These are phyloP conservation scores for Ganoderma leucocontextum DNA, from an alignment of 1,284 basidiomycete species.

Conservation along the genomic window DNA sequence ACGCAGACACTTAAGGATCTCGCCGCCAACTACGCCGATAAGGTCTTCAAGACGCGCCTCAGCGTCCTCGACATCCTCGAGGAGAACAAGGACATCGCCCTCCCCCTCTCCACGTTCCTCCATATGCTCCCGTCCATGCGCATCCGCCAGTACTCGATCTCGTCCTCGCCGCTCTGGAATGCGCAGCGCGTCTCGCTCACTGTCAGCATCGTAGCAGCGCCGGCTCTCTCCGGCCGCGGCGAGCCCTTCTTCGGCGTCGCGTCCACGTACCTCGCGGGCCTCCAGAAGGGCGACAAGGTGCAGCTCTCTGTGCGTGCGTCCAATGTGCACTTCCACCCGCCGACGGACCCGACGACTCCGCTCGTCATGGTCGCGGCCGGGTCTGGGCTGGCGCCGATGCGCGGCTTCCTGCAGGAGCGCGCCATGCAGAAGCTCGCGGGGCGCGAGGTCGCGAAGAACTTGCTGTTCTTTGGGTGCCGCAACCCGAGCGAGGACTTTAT, in stretches of 20 bases:
- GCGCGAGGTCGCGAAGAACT: constrained; percentile 50
- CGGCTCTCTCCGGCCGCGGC: constrained; percentile 43
- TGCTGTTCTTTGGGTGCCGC: constrained; percentile 60
- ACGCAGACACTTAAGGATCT: constrained; percentile 39
- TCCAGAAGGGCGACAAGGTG: constrained; percentile 51
- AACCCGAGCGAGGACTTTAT: constrained; percentile 52
- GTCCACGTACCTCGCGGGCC: constrained; percentile 54
- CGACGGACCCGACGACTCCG: constrained; percentile 50
- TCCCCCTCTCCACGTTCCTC: constrained; percentile 51
- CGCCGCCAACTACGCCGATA: constrained; percentile 44
- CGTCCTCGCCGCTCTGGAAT: constrained; percentile 58
- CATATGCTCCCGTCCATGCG: constrained; percentile 57
- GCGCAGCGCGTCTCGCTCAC: constrained; percentile 54
- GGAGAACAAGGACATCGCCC: constrained; percentile 46
- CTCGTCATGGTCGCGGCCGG: constrained; percentile 60
- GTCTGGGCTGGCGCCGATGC: constrained; percentile 60
- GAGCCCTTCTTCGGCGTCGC: constrained; percentile 57
- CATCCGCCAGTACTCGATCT: constrained; percentile 60
- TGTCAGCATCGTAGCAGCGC: constrained; percentile 52
- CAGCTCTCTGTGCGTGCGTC: constrained; percentile 54
- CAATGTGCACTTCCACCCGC: constrained; percentile 53
- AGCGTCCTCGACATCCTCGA: constrained; percentile 58
- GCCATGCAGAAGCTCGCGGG: constrained; percentile 55
- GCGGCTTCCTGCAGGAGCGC: constrained; percentile 62
- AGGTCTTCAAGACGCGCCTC: constrained; percentile 48